phyloP scores from a whole-genome alignment of 2,329 filamentous ascomycete genomes.

The Thermothelomyces thermophilus region DNA sequence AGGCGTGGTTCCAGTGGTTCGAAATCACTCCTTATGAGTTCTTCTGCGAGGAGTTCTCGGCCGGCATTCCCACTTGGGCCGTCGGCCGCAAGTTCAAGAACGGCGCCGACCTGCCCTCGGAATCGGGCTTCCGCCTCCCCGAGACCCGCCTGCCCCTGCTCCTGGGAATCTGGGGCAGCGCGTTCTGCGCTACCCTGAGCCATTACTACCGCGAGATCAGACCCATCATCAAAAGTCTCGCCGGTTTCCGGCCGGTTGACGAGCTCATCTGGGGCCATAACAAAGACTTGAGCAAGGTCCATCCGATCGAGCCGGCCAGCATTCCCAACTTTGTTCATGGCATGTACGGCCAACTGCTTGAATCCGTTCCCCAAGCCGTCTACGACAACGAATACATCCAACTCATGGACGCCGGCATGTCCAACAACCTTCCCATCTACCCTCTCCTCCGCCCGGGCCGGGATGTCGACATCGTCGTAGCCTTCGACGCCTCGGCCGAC shows the following conservation, averaged over 20 bases:
- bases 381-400: constrained; percentile 65
- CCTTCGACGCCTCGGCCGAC: constrained; percentile 92
- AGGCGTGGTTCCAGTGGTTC: constrained; percentile 97
- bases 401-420: constrained; percentile 97
- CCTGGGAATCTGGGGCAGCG: constrained; percentile 92
- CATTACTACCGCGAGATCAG: constrained; percentile 94
- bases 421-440: constrained; percentile 94
- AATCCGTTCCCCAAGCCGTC: constrained; percentile 71
- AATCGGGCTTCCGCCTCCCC: constrained; percentile 64
- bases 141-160: constrained; percentile 78
- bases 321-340: constrained; percentile 86
- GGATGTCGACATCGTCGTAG: constrained; percentile 81
- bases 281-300: constrained; percentile 80
- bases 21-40: constrained; percentile 93
- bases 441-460: constrained; percentile 83
- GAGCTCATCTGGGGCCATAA: constrained; percentile 75
- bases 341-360: constrained; percentile 68
- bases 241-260: constrained; percentile 71
- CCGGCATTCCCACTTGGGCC: constrained; percentile 93
- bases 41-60: constrained; percentile 85
- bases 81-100: constrained; percentile 74
- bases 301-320: constrained; percentile 85
- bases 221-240: constrained; percentile 69
- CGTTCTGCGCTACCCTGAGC: constrained; percentile 89
- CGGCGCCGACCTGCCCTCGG: constrained; percentile 59